phyloP scores from a whole-genome alignment of 139 green algal species.

The Closterium sp. region DNA sequence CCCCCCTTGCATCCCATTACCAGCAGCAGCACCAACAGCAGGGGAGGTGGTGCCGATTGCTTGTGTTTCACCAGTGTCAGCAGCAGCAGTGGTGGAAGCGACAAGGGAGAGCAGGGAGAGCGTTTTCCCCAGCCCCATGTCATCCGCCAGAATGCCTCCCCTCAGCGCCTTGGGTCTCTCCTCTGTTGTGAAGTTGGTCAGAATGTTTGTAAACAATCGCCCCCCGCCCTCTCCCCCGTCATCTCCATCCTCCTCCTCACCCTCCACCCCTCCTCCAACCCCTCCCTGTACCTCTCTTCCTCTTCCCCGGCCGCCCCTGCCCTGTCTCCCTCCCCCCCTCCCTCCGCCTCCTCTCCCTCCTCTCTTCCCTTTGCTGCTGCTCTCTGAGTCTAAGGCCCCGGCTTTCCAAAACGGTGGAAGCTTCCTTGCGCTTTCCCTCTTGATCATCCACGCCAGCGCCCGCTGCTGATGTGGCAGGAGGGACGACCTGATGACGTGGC shows the following conservation, averaged over 20 bases:
- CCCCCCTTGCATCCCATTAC: background rate
- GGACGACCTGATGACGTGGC: constrained; percentile 35
- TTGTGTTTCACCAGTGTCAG: no score
- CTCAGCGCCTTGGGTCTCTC: constrained; percentile 40
- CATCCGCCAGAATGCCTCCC: constrained; percentile 33
- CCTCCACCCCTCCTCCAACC: background rate
- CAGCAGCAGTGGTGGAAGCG: constrained; percentile 57
- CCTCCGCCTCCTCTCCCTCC: constrained; percentile 2
- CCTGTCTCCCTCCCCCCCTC: background rate
- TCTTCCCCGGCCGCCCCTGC: background rate
- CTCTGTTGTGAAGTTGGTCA: constrained; percentile 56
- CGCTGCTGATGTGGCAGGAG: constrained; percentile 66
- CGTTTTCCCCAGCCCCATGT: constrained; percentile 40
- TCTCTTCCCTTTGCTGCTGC: background rate
- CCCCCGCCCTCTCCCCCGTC: background rate
- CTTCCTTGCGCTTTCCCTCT: constrained; percentile 60
- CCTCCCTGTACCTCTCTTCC: background rate
- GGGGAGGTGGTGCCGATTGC: no score
- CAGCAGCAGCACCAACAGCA: background rate
- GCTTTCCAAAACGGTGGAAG: constrained; percentile 68
- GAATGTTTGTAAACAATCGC: constrained; percentile 39
- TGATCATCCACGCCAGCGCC: constrained; percentile 74
- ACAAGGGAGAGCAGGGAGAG: constrained; percentile 56
- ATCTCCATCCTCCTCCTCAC: background rate
- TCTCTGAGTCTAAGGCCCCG: background rate